Evolutionary conservation across 192 early-diverging fungal species (phyloP), one percentile per base, ranked within the genome.

Genomic region (Podila clonocystis): DNA sequence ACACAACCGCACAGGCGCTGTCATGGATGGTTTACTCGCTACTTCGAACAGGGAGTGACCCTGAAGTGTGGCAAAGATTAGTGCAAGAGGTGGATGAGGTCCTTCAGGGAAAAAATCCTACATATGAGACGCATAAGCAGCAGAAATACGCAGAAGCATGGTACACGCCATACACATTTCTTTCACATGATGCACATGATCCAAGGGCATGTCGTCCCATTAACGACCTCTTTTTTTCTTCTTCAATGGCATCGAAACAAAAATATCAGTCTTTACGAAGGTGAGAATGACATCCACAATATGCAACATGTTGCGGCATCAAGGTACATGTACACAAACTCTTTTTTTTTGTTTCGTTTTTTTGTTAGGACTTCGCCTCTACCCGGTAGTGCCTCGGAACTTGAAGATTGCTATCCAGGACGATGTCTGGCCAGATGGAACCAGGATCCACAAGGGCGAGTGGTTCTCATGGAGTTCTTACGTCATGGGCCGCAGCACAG

Each of bases 381-480:
- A 41, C 48, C 73, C 73, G 20, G 24, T 29, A 11, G 60, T 63
- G 7, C 73, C 93, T 28, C 34, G 28, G 0, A 86, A 92, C 31
- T 31, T 70, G 9, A 92, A 91, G 74, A 31, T 31, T 59, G 73
- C 28, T 85, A 86, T 22, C 58, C 90, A 87, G 8, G 91, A 94
- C 64, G 85, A 86, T 63, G 63, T 90, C 19, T 76, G 88, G 34
- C 93, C 93, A 2, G 89, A 92, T 66, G 91, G 91, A 4, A 89
- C 86, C 11, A 55, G 67, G 31, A 82, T 95, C 28, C 65, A 75
- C 28, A 86, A 85, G 49, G 91, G 92, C n/a, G 82, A 87, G 6
- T 60, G 57, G 29, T 80, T 93, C 6, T 65, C 62, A 0, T 93
- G 85, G 86, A 68, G 52, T 11, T 74, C 83, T 4, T 95, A 86